These are phyloP conservation scores for Naumovozyma castellii DNA, from an alignment of 805 yeast species.

Conservation along the genomic window DNA sequence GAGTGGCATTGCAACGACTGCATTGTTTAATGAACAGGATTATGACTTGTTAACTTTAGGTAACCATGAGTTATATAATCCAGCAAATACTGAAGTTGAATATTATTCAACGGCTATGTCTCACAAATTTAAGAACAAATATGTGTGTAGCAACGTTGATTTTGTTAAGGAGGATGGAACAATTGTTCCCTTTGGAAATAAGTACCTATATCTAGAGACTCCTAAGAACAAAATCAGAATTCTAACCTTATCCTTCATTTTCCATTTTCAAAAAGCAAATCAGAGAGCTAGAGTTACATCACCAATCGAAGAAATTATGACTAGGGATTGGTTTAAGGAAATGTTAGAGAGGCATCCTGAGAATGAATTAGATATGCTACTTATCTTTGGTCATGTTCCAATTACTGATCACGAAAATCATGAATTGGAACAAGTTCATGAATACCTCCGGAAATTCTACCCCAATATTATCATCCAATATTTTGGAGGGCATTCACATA, in stretches of 20 bases:
- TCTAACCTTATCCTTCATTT: constrained; percentile 69
- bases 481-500: constrained; percentile 92
- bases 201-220: constrained; percentile 58
- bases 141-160: constrained; percentile 67
- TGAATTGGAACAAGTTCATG: constrained; percentile 32
- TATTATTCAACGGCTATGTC: constrained; percentile 47
- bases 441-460: constrained; percentile 43
- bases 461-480: constrained; percentile 66
- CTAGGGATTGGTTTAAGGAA: constrained; percentile 55
- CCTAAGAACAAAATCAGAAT: constrained; percentile 41
- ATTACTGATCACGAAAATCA: constrained; percentile 33
- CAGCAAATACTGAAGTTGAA: constrained; percentile 57
- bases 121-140: constrained; percentile 46
- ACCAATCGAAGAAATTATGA: constrained; percentile 37
- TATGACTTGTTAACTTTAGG: constrained; percentile 81
- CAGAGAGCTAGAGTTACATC: constrained; percentile 54
- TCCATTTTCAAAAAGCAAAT: constrained; percentile 57
- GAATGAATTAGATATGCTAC: constrained; percentile 48
- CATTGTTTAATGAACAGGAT: constrained; percentile 52
- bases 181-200: constrained; percentile 59
- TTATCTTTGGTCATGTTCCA: constrained; percentile 77
- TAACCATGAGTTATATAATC: constrained; percentile 78
- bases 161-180: constrained; percentile 35
- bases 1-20: constrained; percentile 55
- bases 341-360: constrained; percentile 30